phyloP scores from a whole-genome alignment of 2,329 filamentous ascomycete species.

The Zymoseptoria crescenta region DNA sequence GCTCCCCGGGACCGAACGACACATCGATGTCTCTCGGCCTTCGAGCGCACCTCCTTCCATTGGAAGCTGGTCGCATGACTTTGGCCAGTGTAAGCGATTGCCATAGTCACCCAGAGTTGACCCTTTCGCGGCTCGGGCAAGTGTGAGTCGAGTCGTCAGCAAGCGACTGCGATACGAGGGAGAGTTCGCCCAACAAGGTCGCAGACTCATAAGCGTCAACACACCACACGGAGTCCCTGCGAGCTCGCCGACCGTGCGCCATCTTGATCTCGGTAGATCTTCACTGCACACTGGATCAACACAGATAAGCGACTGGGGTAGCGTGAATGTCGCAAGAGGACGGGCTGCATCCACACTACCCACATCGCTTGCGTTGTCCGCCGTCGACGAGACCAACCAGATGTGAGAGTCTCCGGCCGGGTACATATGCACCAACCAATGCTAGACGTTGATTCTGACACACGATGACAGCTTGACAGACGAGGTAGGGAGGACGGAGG shows the following conservation, averaged over 20 bases:
- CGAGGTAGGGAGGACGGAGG: neutral
- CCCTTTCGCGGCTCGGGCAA: neutral
- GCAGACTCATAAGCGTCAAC: no score
- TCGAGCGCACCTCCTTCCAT: neutral
- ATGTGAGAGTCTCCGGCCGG: neutral
- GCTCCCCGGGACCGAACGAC: neutral
- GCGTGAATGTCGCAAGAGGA: neutral
- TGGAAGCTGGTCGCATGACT: neutral
- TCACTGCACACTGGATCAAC: neutral
- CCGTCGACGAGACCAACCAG: neutral
- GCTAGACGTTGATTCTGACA: neutral
- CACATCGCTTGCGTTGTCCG: neutral
- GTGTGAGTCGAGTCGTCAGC: neutral
- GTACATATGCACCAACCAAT: neutral
- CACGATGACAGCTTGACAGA: neutral
- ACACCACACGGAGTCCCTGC: neutral
- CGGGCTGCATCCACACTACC: no score
- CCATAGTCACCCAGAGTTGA: neutral
- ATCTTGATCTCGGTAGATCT: neutral
- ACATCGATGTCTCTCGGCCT: neutral
- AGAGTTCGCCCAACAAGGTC: neutral
- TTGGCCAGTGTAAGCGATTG: neutral
- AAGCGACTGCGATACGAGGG: neutral
- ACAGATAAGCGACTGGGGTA: neutral
- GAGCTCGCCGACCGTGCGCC: no score